These are phyloP conservation scores for Colletotrichum musae DNA, from an alignment of 2,329 filamentous ascomycete genomes.

Conservation along the genomic window DNA sequence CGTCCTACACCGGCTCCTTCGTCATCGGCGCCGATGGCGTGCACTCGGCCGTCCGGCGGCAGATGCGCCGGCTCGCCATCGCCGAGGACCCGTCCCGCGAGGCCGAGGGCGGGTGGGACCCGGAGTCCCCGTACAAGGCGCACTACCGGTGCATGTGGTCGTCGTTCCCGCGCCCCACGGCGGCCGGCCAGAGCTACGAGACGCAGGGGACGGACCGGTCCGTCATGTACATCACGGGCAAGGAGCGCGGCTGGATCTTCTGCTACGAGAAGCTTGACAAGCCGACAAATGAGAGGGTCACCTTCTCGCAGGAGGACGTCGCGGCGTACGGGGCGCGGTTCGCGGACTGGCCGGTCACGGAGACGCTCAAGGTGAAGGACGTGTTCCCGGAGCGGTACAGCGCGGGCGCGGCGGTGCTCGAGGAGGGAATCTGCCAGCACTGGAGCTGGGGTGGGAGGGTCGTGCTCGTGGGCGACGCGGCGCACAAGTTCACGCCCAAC, in stretches of 20 bases:
- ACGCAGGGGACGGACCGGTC: conserved; percentile 48
- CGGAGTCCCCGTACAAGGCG: conserved; percentile 41
- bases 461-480: conserved; percentile 54
- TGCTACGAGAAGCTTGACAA: conserved; percentile 50
- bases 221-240: conserved; percentile 48
- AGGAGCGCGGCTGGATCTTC: conserved; percentile 50
- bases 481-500: conserved; percentile 56
- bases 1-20: conserved; percentile 51
- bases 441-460: conserved; percentile 54
- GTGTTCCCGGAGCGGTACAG: conserved; percentile 46
- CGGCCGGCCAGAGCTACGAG: conserved; percentile 48
- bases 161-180: conserved; percentile 46
- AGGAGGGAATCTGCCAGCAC: conserved; percentile 53
- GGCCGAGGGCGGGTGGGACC: conserved; percentile 19
- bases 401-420: conserved; percentile 51
- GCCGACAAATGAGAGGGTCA: conserved; percentile 45
- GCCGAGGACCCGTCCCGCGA: conserved; percentile 31
- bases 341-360: conserved; percentile 46
- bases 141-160: conserved; percentile 53
- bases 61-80: conserved; percentile 51
- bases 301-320: conserved; percentile 47
- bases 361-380: conserved; percentile 48
- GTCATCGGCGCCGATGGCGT: conserved; percentile 60
- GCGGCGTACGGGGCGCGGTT: conserved; percentile 45
- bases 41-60: conserved; percentile 52